Evolutionary conservation across 306 rosid species (phyloP).

Genomic region (Inga oerstediana): DNA sequence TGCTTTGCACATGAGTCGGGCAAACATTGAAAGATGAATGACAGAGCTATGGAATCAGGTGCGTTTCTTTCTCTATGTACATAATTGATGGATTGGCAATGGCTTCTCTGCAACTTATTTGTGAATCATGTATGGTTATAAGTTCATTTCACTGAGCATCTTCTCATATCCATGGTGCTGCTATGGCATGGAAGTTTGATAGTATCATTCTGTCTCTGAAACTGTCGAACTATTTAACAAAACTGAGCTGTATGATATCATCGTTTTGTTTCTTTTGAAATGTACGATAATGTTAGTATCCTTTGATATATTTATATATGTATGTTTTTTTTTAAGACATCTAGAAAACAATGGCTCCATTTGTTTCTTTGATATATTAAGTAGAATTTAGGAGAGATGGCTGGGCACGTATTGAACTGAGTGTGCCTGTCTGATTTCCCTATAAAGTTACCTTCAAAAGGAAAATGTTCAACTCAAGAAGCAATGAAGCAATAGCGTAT

Average conservation of each 20-base stretch:
- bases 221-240: neutral
- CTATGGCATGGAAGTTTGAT: neutral
- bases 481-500: neutral
- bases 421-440: neutral
- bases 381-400: neutral
- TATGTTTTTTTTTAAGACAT: neutral
- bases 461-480: neutral
- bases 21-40: conserved; percentile 57
- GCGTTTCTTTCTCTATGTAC: neutral
- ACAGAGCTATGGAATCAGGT: neutral
- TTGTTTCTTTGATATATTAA: neutral
- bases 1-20: conserved; percentile 69
- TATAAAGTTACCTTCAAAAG: neutral
- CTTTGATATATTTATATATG: neutral
- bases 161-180: conserved; percentile 9
- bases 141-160: neutral
- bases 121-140: conserved; percentile 14
- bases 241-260: neutral
- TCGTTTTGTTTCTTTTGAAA: neutral
- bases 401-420: neutral
- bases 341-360: neutral
- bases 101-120: neutral
- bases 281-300: neutral
- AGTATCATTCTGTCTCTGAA: neutral
- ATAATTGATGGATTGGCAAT: neutral